Evolutionary conservation across 1,139 yeast species (phyloP).

Genomic region (Candida gigantensis): DNA sequence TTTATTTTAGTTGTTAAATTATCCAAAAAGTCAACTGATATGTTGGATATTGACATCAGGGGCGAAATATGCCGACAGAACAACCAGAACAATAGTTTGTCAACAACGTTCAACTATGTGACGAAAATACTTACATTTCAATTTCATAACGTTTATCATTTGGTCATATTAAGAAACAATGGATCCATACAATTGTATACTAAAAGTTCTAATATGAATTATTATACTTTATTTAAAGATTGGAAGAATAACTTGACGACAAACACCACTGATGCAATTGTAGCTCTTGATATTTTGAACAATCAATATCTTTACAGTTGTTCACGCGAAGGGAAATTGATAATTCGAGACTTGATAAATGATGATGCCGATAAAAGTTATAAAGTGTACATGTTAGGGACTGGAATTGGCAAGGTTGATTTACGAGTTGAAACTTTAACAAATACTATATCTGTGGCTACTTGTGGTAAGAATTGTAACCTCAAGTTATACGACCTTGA

Average conservation of each 20-base stretch:
- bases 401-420: conserved; percentile 39
- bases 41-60: conserved; percentile 18
- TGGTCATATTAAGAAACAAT: conserved; percentile 29
- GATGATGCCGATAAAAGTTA: conserved; percentile 39
- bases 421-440: conserved; percentile 18
- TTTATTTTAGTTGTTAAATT: conserved; percentile 17
- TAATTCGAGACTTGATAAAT: conserved; percentile 44
- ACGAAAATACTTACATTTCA: conserved; percentile 23
- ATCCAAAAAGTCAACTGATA: conserved; percentile 12
- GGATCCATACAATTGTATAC: conserved; percentile 37
- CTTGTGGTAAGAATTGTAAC: conserved; percentile 51
- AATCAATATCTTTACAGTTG: conserved; percentile 44
- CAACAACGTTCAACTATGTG: conserved; percentile 20
- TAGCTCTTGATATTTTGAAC: conserved; percentile 29
- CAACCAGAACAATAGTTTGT: conserved; percentile 14
- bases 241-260: conserved; percentile 30
- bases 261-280: conserved; percentile 21
- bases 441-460: conserved; percentile 24
- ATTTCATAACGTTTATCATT: conserved; percentile 22
- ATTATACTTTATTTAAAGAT: conserved; percentile 33
- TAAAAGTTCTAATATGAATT: conserved; percentile 7
- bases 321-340: conserved; percentile 44
- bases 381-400: conserved; percentile 29
- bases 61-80: conserved; percentile 22
- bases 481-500: conserved; percentile 31